phyloP scores from a whole-genome alignment of 1,284 basidiomycete genomes.

The Cystobasidium slooffiae region DNA sequence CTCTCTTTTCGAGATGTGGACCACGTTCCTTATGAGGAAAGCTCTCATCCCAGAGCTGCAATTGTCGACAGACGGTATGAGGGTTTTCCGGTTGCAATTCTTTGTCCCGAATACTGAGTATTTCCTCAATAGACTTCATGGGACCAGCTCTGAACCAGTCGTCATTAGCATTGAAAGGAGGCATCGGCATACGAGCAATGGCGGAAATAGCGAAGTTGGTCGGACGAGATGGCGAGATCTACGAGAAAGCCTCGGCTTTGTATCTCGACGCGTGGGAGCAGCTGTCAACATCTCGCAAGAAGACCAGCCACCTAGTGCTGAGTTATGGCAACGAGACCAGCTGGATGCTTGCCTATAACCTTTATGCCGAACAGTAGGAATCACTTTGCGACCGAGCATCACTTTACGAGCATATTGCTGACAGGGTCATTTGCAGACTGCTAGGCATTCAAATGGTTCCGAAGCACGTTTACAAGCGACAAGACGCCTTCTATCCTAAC shows the following conservation, averaged over 20 bases:
- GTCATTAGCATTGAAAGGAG: constrained; percentile 49
- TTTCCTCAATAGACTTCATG: constrained; percentile 13
- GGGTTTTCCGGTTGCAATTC: constrained; percentile 34
- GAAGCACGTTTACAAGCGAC: neutral
- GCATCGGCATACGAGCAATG: constrained; percentile 63
- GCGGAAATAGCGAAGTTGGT: constrained; percentile 64
- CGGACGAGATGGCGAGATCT: constrained; percentile 58
- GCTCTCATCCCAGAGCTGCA: constrained; percentile 48
- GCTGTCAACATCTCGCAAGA: neutral
- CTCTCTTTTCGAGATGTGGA: constrained; percentile 47
- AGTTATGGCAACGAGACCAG: constrained; percentile 11
- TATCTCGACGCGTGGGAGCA: constrained; percentile 14
- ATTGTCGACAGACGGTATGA: neutral
- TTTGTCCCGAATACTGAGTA: neutral
- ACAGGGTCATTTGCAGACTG: neutral
- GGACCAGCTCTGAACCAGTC: constrained; percentile 13
- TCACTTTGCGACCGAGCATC: neutral
- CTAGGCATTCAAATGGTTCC: constrained; percentile 2
- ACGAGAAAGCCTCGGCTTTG: neutral
- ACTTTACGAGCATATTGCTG: neutral
- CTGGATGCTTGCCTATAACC: constrained; percentile 32
- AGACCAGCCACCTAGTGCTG: constrained; percentile 1
- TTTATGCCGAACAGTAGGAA: constrained; percentile 19
- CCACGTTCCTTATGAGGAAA: constrained; percentile 49
- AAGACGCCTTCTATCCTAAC: constrained; percentile 12